Evolutionary conservation across 257 asterid species (phyloP).

Genomic region (Solanum pinnatisectum): DNA sequence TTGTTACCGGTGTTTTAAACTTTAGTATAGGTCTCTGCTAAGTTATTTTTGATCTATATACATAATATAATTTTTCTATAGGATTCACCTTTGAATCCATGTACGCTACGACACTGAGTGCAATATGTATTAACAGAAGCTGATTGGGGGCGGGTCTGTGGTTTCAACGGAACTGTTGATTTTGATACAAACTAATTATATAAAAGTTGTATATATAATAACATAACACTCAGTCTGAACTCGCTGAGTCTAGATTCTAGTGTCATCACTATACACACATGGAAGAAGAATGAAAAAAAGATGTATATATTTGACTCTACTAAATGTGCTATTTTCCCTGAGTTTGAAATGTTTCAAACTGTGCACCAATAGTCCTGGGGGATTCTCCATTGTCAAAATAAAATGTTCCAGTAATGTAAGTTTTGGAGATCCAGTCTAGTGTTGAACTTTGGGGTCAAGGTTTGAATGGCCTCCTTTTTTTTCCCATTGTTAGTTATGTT

Average conservation of each 20-base stretch:
- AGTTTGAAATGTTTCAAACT: not conserved
- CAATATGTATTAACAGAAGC: not conserved
- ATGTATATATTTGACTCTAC: not conserved
- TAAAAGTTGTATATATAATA: not conserved
- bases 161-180: not conserved
- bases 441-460: not conserved
- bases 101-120: not conserved
- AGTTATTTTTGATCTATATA: not conserved
- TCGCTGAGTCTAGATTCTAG: not conserved
- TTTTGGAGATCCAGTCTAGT: not conserved
- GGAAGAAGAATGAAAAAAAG: not conserved
- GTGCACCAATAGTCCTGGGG: not conserved
- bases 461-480: not conserved
- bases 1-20: not conserved
- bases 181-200: not conserved
- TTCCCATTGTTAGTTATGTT: not conserved
- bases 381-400: not conserved
- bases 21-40: not conserved
- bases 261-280: not conserved
- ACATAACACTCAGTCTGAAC: not conserved
- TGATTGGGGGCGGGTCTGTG: not conserved
- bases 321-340: not conserved
- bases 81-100: not conserved
- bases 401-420: not conserved
- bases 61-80: not conserved